phyloP scores from a whole-genome alignment of 2,329 filamentous ascomycete genomes.

The Penicillium paneum region DNA sequence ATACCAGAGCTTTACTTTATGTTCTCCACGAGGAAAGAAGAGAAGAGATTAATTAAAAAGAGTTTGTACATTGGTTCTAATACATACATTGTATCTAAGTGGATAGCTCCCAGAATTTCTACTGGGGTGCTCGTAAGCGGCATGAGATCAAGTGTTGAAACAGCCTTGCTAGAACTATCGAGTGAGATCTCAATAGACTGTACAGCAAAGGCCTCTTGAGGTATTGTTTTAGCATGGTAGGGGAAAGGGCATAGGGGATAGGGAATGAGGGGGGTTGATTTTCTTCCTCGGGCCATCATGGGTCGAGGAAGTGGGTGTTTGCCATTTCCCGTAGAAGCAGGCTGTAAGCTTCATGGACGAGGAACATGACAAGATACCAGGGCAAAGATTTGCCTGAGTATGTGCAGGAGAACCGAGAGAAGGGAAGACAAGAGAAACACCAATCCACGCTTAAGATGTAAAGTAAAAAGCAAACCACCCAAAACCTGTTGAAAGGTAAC shows the following conservation, averaged over 20 bases:
- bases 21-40: background rate
- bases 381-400: constrained; percentile 3
- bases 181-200: constrained; percentile 6
- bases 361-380: background rate
- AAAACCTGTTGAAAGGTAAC: constrained; percentile 44
- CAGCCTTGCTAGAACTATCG: constrained; percentile 18
- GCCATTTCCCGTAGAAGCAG: background rate
- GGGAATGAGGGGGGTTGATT: background rate
- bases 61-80: constrained; percentile 9
- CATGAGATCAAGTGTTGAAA: constrained; percentile 27
- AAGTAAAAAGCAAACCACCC: constrained; percentile 24
- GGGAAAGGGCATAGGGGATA: background rate
- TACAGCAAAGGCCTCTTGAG: constrained; percentile 9
- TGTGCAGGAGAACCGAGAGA: constrained; percentile 13
- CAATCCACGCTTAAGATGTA: constrained; percentile 22
- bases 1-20: background rate
- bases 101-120: constrained; percentile 4
- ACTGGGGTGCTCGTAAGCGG: constrained; percentile 3
- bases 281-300: background rate
- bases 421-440: constrained; percentile 17
- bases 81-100: constrained; percentile 12
- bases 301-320: background rate
- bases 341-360: background rate
- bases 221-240: constrained; percentile 10
- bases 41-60: background rate